phyloP scores from a whole-genome alignment of 805 yeast genomes.

The Candida odintsovae region DNA sequence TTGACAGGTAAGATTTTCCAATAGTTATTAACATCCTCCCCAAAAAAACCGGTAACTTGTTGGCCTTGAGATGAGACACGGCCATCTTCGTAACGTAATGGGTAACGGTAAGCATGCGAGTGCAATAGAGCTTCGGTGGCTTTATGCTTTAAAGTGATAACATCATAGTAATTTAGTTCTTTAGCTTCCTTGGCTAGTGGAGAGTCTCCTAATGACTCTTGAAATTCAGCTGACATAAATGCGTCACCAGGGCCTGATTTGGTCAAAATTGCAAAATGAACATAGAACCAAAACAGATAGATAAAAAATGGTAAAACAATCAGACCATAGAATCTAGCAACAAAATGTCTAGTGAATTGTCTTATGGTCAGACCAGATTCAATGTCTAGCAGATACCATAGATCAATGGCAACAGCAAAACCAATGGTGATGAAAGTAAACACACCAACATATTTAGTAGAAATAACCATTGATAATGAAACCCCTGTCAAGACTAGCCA shows the following conservation, averaged over 20 bases:
- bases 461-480: constrained; percentile 82
- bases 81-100: constrained; percentile 93
- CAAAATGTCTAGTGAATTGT: constrained; percentile 60
- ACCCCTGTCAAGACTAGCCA: constrained; percentile 87
- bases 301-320: constrained; percentile 76
- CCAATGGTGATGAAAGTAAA: constrained; percentile 89
- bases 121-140: constrained; percentile 77
- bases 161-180: constrained; percentile 69
- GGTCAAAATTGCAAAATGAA: constrained; percentile 77
- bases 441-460: constrained; percentile 94
- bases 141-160: constrained; percentile 72
- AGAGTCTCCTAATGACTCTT: constrained; percentile 84
- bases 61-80: constrained; percentile 92
- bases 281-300: constrained; percentile 85
- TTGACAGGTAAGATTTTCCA: constrained; percentile 79
- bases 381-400: constrained; percentile 82
- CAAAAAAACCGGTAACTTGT: constrained; percentile 74
- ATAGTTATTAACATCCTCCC: constrained; percentile 59
- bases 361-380: constrained; percentile 56
- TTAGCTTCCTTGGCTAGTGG: constrained; percentile 66
- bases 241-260: constrained; percentile 95
- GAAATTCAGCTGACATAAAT: constrained; percentile 94
- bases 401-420: constrained; percentile 72
- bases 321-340: constrained; percentile 65
- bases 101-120: constrained; percentile 72